A percentile compares a stretch with the other conserved stretches of the same genome.
Conservation (phyloP, 345 rosid species). For the Sonneratia caseolaris region DNA sequence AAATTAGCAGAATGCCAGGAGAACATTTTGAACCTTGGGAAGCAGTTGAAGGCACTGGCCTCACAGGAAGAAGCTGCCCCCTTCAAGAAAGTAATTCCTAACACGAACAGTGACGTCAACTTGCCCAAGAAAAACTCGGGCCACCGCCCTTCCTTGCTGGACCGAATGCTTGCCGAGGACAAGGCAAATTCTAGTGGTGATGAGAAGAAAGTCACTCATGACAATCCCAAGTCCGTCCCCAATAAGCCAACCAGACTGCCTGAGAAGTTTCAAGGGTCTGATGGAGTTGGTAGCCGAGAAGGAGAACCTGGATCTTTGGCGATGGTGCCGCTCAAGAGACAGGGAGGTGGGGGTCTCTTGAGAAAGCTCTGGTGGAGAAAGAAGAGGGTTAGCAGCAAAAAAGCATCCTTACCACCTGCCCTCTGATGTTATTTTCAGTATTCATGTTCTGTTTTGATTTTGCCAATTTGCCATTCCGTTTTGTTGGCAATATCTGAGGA, state of each 20-base stretch:
- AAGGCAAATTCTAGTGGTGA: slow-evolving; percentile 14
- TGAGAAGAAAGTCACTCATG: slow-evolving; percentile 13
- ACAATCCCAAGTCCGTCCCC: slow-evolving; percentile 19
- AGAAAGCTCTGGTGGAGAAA: slow-evolving; percentile 58
- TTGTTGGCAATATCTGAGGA: not conserved
- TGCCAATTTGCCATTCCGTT: not conserved
- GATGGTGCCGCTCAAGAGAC: slow-evolving; percentile 51
- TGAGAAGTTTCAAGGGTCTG: slow-evolving; percentile 26
- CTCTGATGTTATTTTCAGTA: not conserved
- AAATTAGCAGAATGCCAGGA: slow-evolving; percentile 93
- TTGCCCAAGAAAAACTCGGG: slow-evolving; percentile 27
- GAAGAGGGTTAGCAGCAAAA: slow-evolving; percentile 37
- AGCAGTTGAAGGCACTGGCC: slow-evolving; percentile 78
- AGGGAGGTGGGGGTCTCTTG: slow-evolving; percentile 47
- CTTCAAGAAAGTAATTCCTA: slow-evolving; percentile 33
- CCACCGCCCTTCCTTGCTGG: slow-evolving; percentile 70
- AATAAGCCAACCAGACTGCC: slow-evolving; percentile 25
- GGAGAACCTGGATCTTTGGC: slow-evolving; percentile 30
- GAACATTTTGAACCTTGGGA: slow-evolving; percentile 73
- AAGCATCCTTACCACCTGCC: slow-evolving; percentile 1
- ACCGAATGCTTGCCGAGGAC: slow-evolving; percentile 86
- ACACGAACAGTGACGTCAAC: slow-evolving; percentile 14
- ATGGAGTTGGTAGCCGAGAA: slow-evolving; percentile 16
- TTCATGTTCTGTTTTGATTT: not conserved
- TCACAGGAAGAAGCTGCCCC: slow-evolving; percentile 47